Conservation (phyloP, 306 rosid genomes). For the Cercis canadensis region DNA sequence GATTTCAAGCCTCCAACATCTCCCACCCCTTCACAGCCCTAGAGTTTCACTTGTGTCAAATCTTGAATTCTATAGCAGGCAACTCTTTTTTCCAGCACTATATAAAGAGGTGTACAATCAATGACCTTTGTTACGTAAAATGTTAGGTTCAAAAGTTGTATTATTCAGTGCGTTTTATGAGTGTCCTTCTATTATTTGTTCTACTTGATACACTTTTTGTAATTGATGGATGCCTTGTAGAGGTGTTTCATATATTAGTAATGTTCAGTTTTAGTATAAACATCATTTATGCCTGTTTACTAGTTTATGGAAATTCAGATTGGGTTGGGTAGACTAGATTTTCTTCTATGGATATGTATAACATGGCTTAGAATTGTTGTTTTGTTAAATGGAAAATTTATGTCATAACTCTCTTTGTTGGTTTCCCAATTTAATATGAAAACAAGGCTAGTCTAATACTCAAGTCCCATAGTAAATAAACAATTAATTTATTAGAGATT, state of each 20-base stretch:
- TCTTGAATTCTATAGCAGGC: slow-evolving; percentile 36
- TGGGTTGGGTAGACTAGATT: too few species aligned
- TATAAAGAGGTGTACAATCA: slow-evolving; percentile 35
- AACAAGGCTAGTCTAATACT: too few species aligned
- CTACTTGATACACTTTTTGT: slow-evolving; percentile 35
- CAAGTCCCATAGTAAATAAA: too few species aligned
- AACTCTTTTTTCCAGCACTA: slow-evolving; percentile 32
- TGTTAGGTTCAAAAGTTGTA: slow-evolving; percentile 37
- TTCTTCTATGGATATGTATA: neutral
- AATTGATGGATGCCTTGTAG: slow-evolving; percentile 42
- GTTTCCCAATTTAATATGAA: too few species aligned
- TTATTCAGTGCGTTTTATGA: slow-evolving; percentile 32
- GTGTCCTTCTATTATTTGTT: slow-evolving; percentile 37
- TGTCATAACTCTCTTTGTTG: neutral
- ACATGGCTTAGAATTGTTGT: neutral
- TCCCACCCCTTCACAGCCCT: slow-evolving; percentile 91
- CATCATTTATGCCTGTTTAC: neutral
- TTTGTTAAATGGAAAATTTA: neutral
- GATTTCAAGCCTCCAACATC: slow-evolving; percentile 98
- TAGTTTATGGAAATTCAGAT: neutral
- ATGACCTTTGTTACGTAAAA: slow-evolving; percentile 34
- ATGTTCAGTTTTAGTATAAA: slow-evolving; percentile 35
- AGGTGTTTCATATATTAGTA: slow-evolving; percentile 40
- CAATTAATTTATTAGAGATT: too few species aligned
- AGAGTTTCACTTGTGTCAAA: slow-evolving; percentile 43